Conservation (phyloP, 192 early-diverging fungal species). For the Paraglomus brasilianum region DNA sequence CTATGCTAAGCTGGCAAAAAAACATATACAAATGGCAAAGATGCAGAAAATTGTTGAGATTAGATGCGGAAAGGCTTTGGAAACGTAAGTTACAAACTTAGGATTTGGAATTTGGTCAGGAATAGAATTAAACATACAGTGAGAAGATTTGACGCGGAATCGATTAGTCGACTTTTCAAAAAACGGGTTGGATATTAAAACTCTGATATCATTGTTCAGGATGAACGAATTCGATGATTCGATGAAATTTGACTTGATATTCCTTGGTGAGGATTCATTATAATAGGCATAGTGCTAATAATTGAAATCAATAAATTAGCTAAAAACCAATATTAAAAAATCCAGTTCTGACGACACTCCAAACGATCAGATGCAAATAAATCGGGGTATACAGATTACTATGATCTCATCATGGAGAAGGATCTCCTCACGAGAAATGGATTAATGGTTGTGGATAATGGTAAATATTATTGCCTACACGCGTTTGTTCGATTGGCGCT, state of each 20-base stretch:
- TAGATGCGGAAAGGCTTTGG: slow-evolving; percentile 40
- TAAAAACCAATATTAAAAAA: slow-evolving; percentile 16
- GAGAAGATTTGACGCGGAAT: slow-evolving; percentile 27
- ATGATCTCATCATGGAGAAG: slow-evolving; percentile 60
- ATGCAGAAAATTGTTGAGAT: slow-evolving; percentile 46
- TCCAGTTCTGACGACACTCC: not conserved
- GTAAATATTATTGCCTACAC: slow-evolving; percentile 27
- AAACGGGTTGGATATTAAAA: slow-evolving; percentile 17
- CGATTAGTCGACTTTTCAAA: slow-evolving; percentile 21
- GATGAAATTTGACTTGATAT: slow-evolving; percentile 59
- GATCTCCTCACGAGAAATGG: slow-evolving; percentile 55
- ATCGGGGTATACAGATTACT: slow-evolving; percentile 61
- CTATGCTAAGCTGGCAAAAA: slow-evolving; percentile 45
- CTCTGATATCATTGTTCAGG: slow-evolving; percentile 10
- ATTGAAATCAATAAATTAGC: slow-evolving; percentile 9
- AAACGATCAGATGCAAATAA: slow-evolving; percentile 66
- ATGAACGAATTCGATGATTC: slow-evolving; percentile 35
- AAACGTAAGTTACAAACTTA: slow-evolving; percentile 34
- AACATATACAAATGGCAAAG: slow-evolving; percentile 38
- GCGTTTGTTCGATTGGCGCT: not conserved
- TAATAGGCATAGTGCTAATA: not conserved
- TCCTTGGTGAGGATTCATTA: slow-evolving; percentile 41
- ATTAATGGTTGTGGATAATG: slow-evolving; percentile 68
- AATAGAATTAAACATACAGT: not conserved
- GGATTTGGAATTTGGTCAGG: slow-evolving; percentile 3